Evolutionary conservation across 2,329 filamentous ascomycete species (phyloP).

Genomic region (Apiospora hydei): DNA sequence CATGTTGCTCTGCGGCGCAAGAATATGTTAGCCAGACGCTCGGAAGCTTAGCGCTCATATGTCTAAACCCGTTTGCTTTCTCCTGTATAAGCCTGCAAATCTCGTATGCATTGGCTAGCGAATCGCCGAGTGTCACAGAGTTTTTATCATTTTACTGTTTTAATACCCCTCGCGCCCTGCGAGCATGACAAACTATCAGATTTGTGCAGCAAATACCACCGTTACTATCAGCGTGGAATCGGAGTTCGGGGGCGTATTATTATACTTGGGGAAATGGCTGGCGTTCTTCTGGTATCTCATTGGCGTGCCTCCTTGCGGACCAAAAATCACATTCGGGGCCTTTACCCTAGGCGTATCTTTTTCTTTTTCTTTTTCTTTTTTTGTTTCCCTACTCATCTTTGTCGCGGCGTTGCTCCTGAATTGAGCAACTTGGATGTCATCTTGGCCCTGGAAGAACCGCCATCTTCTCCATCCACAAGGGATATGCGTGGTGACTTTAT

Average conservation of each 20-base stretch:
- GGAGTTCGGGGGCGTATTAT: slow-evolving; percentile 13
- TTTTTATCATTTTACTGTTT: slow-evolving; percentile 22
- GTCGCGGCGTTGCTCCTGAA: slow-evolving; percentile 1
- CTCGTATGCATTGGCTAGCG: neutral
- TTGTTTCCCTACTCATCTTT: too few species aligned
- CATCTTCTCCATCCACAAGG: neutral
- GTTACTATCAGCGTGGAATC: neutral
- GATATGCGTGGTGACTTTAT: neutral
- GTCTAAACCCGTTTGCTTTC: neutral
- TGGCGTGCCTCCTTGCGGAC: slow-evolving; percentile 4
- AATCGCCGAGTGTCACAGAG: neutral
- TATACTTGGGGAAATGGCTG: neutral
- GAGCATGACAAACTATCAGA: slow-evolving; percentile 23
- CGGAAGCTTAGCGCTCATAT: neutral
- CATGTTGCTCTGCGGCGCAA: neutral
- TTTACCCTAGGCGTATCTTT: neutral
- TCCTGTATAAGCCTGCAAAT: neutral
- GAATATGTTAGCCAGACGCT: neutral
- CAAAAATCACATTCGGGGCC: neutral
- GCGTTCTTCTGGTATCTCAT: slow-evolving; percentile 5
- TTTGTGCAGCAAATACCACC: slow-evolving; percentile 16
- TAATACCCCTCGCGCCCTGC: slow-evolving; percentile 19
- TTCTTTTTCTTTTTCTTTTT: neutral
- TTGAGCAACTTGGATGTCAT: neutral
- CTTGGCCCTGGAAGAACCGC: neutral